Conservation (phyloP, 1,284 basidiomycete genomes). For the Sparassis latifolia region DNA sequence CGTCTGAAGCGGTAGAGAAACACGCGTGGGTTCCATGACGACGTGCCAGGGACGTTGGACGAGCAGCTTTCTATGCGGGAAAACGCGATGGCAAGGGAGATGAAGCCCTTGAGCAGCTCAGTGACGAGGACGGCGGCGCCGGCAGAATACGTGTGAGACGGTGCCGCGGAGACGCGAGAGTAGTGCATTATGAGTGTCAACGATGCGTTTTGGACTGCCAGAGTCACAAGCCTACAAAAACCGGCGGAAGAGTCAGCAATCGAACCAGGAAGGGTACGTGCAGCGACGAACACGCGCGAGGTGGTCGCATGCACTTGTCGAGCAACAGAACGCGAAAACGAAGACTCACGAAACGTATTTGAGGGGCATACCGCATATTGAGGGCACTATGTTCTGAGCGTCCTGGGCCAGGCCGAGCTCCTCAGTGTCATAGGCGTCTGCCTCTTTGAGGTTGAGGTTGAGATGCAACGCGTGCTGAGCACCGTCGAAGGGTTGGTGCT, state of each 20-base stretch:
- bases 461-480: conserved; percentile 20
- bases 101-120: conserved; percentile 86
- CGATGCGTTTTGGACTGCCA: conserved; percentile 90
- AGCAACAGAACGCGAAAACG: not conserved
- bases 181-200: conserved; percentile 93
- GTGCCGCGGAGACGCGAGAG: conserved; percentile 78
- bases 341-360: conserved; percentile 75
- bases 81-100: conserved; percentile 72
- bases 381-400: conserved; percentile 36
- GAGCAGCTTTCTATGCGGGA: conserved; percentile 26
- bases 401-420: conserved; percentile 38
- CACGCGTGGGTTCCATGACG: conserved; percentile 29
- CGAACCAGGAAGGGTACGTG: not conserved
- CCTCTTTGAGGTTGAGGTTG: conserved; percentile 20
- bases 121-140: conserved; percentile 90
- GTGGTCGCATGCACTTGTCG: conserved; percentile 6
- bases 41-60: conserved; percentile 16
- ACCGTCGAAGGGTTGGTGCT: conserved; percentile 23
- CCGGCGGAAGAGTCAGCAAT: conserved; percentile 2
- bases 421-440: conserved; percentile 36
- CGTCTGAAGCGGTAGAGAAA: conserved; percentile 35
- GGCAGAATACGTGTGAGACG: conserved; percentile 78
- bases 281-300: not conserved
- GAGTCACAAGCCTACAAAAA: conserved; percentile 67
- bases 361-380: conserved; percentile 63